Base-by-base conservation (phyloP, 2,329 filamentous ascomycete genomes). In the Elsinoe australis region DNA sequence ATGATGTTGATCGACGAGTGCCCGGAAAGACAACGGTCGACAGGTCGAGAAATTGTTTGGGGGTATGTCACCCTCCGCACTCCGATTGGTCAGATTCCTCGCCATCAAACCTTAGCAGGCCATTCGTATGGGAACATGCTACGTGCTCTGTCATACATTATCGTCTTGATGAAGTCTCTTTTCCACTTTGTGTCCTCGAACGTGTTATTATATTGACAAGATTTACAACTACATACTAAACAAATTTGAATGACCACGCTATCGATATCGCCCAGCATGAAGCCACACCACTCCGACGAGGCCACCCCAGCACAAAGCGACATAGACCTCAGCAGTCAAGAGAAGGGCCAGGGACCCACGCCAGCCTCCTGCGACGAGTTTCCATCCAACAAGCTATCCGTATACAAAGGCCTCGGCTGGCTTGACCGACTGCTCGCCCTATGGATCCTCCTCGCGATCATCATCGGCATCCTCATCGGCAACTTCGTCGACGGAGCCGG, bases 361-460 rank as follows among this genome's bases (percentile, higher is more conserved):
- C 14, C 24, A 17, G 24, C 22, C n/a, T 24, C 17, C 26, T 44
- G 39, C 28, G 26, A 32, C 21, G n/a, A 24, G 10, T 32, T 24
- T 18, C 24, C 39, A 4, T 32, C 39, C 3, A 32, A 28, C 26
- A 29, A 32, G 2, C 14, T 44, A 21, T 55, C 58, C 22, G 54
- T 62, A 4, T 58, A 70, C 32, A 66, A 64, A 56, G 67, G 61
- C 3, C 64, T 72, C 21, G 67, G 64, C 1, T 67, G 66, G 47
- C 64, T 71, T 17, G 70, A 72, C 55, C 61, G 67, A 1, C 67
- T 70, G 45, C 64, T 73, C 12, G 70, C 68, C 3, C 45, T 73
- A 26, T 72, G 85, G 85, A 89, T 90, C 51, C 70, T 90, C 19
- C 73, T 90, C 0, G 83, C 85, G 36, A 92, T 92, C 80, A 71